These are phyloP conservation scores for Podila minutissima DNA, from an alignment of 192 early-diverging fungal genomes.

Conservation along the genomic window DNA sequence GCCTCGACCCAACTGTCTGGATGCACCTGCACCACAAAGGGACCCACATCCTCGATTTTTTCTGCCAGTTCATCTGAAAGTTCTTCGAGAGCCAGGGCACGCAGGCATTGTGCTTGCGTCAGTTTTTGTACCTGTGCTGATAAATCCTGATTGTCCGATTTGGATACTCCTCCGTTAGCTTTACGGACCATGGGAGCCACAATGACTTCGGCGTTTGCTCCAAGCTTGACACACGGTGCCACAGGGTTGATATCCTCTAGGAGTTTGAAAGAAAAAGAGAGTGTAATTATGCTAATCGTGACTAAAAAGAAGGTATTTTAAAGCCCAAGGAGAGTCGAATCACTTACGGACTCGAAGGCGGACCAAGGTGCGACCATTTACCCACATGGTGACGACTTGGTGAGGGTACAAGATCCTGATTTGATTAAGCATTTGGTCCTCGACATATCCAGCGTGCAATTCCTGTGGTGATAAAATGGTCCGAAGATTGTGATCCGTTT, in stretches of 20 bases:
- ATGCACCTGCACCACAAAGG: constrained; percentile 51
- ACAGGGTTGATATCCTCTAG: constrained; percentile 65
- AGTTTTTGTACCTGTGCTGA: constrained; percentile 47
- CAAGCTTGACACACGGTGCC: constrained; percentile 61
- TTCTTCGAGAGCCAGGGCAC: constrained; percentile 40
- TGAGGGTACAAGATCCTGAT: constrained; percentile 71
- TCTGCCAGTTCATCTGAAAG: constrained; percentile 28
- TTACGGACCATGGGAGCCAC: constrained; percentile 78
- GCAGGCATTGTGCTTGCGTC: constrained; percentile 39
- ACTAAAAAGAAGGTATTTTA: background rate
- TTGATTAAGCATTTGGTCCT: constrained; percentile 75
- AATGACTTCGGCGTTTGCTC: constrained; percentile 73
- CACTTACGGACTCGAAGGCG: constrained; percentile 67
- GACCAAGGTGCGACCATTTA: constrained; percentile 72
- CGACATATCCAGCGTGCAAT: constrained; percentile 78
- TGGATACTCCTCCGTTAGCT: constrained; percentile 18
- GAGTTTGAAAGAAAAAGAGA: constrained; percentile 19
- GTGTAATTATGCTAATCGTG: too few species aligned
- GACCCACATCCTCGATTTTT: constrained; percentile 15
- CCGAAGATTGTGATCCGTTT: too few species aligned
- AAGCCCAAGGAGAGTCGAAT: background rate
- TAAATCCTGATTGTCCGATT: constrained; percentile 38
- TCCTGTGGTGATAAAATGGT: constrained; percentile 47
- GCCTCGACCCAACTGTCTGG: constrained; percentile 48
- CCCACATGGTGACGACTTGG: constrained; percentile 80